Evolutionary conservation across 495 filamentous ascomycete species (phyloP).

Genomic region (Talaromyces borbonicus): DNA sequence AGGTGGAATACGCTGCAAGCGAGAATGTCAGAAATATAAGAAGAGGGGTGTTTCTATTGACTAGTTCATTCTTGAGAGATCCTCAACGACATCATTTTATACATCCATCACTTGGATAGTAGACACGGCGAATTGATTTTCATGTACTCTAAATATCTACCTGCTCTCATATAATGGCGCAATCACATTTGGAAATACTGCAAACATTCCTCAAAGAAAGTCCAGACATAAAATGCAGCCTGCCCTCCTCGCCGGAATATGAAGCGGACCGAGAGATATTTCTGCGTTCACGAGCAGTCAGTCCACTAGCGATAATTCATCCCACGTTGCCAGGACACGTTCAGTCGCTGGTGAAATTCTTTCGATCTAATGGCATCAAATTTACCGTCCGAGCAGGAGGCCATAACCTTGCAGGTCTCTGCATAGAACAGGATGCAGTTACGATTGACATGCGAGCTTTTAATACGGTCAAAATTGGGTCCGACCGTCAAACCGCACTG

Average conservation of each 20-base stretch:
- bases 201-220: conserved; percentile 14
- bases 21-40: background rate
- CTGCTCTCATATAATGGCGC: background rate
- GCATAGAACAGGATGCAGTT: conserved; percentile 15
- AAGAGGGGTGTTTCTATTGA: background rate
- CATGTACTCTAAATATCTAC: background rate
- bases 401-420: conserved; percentile 24
- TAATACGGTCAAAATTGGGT: conserved; percentile 18
- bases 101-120: background rate
- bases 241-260: conserved; percentile 16
- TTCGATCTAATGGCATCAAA: conserved; percentile 12
- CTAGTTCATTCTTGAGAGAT: background rate
- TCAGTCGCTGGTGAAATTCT: conserved; percentile 16
- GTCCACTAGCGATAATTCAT: conserved; percentile 22
- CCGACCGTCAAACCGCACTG: conserved; percentile 15
- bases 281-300: background rate
- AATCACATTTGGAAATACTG: conserved; percentile 7
- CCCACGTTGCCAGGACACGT: conserved; percentile 26
- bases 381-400: conserved; percentile 29
- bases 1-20: background rate
- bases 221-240: conserved; percentile 16
- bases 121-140: background rate
- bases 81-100: background rate
- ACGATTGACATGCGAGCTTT: conserved; percentile 31
- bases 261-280: conserved; percentile 10